Base-by-base conservation (phyloP, 2,329 filamentous ascomycete species). In the Colletotrichum camelliae region DNA sequence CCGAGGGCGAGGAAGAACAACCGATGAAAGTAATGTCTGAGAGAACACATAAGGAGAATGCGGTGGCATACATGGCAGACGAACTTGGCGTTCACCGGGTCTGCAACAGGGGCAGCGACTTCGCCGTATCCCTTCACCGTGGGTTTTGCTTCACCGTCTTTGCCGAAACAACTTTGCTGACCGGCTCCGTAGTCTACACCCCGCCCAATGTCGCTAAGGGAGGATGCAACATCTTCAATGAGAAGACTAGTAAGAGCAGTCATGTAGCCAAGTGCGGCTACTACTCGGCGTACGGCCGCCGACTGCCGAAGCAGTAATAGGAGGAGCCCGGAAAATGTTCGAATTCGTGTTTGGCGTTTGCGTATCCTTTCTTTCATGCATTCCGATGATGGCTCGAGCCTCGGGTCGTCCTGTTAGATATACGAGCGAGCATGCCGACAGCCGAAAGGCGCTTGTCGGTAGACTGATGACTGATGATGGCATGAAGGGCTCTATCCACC, bases 11-110 rank as follows among this genome's bases (percentile, higher is more conserved):
- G 21, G 39, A 72, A 43, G 65, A 77, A 33, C 68, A 75, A 31
- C 77, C 72, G 15, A 78, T 78, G 77, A 82, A 87, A 75, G 84
- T 94, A 73, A 93, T 92, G 78, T 93, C 91, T 60, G 91, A 95
- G 81, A 94, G 91, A 52, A 89, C 88, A 57, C 94, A 95, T 81
- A 86, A 88, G 66, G 88, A 93, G 81, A 93, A 96, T 78, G 88
- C 94, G 77, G 95, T 98, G 52, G 93, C 95, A 10, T 98, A 98
- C 84, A 98, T 98, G 93, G 94, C 95, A 52, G 96, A 98, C 83
- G 92, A 95, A 86, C 91, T 98, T 33, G 96, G 96, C 24, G 88
- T 98, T 57, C 96, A 98, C 85, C 92, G 93, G 70, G 93, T 98
- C 75, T 92, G 91, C 78, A 98, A 98, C 84, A 91, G 91, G 31